Evolutionary conservation across 176 grass and related monocot genomes (phyloP).

Genomic region (Raddia guianensis): DNA sequence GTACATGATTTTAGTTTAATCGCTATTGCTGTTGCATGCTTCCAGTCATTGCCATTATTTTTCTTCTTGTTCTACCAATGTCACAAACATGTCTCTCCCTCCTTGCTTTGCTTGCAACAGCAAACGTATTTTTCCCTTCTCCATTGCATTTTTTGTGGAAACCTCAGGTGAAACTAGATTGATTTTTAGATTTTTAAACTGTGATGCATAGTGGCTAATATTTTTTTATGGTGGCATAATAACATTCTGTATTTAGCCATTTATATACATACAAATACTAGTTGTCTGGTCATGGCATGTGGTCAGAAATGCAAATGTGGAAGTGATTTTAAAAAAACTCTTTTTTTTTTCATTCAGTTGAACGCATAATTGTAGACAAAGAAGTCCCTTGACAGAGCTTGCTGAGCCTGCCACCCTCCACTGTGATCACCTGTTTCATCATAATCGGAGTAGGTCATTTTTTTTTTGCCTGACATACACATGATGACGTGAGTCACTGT

Average conservation of each 20-base stretch:
- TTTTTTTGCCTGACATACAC: slow-evolving; percentile 11
- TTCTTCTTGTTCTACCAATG: neutral
- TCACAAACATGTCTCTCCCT: slow-evolving; percentile 1
- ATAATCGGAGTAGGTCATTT: slow-evolving; percentile 36
- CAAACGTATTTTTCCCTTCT: neutral
- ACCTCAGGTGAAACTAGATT: slow-evolving; percentile 1
- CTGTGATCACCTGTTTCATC: slow-evolving; percentile 22
- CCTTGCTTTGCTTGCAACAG: neutral
- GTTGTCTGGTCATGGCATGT: slow-evolving; percentile 3
- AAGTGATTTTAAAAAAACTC: slow-evolving; percentile 3
- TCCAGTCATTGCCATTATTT: neutral
- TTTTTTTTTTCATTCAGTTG: slow-evolving; percentile 9
- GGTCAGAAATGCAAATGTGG: neutral
- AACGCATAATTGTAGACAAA: slow-evolving; percentile 19
- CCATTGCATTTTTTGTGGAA: neutral
- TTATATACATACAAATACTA: neutral
- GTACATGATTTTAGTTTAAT: neutral
- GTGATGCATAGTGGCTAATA: neutral
- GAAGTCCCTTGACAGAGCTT: slow-evolving; percentile 11
- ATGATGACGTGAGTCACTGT: slow-evolving; percentile 9
- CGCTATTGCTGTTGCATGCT: neutral
- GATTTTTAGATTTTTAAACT: neutral
- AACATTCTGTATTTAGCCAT: neutral
- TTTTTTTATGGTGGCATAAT: neutral
- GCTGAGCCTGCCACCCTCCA: neutral